A percentile compares a stretch with the other conserved stretches of the same genome.
Evolutionary conservation across 75 land plant species (phyloP).

Genomic region (Pinus taeda): DNA sequence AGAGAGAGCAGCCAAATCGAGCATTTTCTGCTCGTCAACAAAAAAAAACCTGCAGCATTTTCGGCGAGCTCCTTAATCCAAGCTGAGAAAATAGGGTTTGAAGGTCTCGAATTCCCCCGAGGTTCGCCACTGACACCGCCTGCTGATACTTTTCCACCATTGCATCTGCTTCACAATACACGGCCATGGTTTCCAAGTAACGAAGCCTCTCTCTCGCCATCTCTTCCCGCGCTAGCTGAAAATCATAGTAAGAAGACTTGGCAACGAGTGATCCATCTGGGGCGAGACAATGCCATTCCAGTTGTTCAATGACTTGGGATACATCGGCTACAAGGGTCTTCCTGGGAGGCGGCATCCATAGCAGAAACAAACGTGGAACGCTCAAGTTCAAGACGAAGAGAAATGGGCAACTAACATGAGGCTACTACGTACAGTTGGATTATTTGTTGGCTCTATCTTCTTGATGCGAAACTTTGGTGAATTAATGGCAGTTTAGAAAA

Average conservation of each 20-base stretch:
- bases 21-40: constrained; percentile 2
- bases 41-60: not conserved
- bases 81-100: constrained; percentile 59
- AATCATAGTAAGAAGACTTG: constrained; percentile 70
- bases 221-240: constrained; percentile 91
- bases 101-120: constrained; percentile 64
- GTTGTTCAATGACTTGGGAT: constrained; percentile 59
- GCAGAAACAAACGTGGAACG: too few species aligned
- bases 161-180: constrained; percentile 76
- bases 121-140: constrained; percentile 51
- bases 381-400: too few species aligned
- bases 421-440: constrained; percentile 48
- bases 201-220: constrained; percentile 82
- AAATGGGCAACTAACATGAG: too few species aligned
- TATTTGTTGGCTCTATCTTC: constrained; percentile 67
- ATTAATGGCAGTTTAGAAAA: too few species aligned
- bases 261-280: constrained; percentile 79
- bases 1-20: too few species aligned
- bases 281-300: constrained; percentile 84
- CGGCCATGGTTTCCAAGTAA: constrained; percentile 89
- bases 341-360: constrained; percentile 12
- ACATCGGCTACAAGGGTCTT: constrained; percentile 54
- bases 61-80: constrained; percentile 58
- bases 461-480: constrained; percentile 78
- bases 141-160: constrained; percentile 96